Evolutionary conservation across 495 filamentous ascomycete genomes (phyloP), one percentile per base, ranked within the genome.

Genomic region (Penicillium psychrofluorescens): DNA sequence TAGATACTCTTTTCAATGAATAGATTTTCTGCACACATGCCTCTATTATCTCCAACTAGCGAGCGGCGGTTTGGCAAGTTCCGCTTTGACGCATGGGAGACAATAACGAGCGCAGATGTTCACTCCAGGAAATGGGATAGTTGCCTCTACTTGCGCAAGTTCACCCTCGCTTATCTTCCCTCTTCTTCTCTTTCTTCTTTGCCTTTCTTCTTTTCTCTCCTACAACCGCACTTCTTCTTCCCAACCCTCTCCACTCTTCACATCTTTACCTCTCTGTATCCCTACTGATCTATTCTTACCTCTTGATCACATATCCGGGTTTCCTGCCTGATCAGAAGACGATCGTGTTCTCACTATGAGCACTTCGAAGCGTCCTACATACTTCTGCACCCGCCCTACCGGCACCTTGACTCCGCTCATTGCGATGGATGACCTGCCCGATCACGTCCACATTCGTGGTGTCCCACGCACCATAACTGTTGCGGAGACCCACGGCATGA

Each of bases 391-490:
- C 31, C 76, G 83, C 29, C 70, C 73, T 11, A 68, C 80, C 47
- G 81, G 81, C 38, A 61, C 55, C 11, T 63, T 76, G 43, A 83
- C 81, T 10, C 79, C 80, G 0, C 67, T 90, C 9, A 63, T 88
- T 31, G 77, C 81, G 0, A 70, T 79, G 0, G 85, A 88, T 50
- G 76, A 85, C 61, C 59, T 87, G 5, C 80, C 79, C 0, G 35
- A 61, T 6, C 44, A 51, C 8, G 32, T 75, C 34, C 36, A 44
- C 0, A 55, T 78, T 29, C 55, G 50, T 29, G 71, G 62, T 7
- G 51, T 68, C 9, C 45, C 67, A 15, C 62, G 65, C 16, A 47
- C 15, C 6, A 36, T 76, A 10, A 54, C 52, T 36, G 31, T 57
- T 4, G 49, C 49, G 31, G 66, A 74, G 1, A 72, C 67, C 11